phyloP scores from a whole-genome alignment of 345 rosid genomes.

The Gossypium longicalyx region DNA sequence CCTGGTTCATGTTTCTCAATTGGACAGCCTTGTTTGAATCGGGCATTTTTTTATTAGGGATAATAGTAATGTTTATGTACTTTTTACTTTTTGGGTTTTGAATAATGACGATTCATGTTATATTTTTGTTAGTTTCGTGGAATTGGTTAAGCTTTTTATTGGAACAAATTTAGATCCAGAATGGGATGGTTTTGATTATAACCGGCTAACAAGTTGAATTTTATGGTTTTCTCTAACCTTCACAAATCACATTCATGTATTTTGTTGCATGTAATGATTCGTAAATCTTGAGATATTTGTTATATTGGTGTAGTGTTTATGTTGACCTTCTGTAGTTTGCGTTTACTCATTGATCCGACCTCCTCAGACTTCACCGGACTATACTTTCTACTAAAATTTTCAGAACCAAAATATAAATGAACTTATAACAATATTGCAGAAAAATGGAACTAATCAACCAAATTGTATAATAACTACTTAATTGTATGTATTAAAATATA shows the following conservation, averaged over 20 bases:
- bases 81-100: not conserved
- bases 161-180: not conserved
- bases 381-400: no score
- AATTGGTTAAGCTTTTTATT: not conserved
- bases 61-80: not conserved
- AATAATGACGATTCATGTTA: not conserved
- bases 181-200: not conserved
- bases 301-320: no score
- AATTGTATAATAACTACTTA: no score
- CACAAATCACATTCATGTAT: not conserved
- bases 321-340: no score
- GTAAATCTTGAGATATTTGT: no score
- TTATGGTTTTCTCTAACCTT: not conserved
- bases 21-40: not conserved
- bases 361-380: no score
- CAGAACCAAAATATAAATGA: no score
- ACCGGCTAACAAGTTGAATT: not conserved
- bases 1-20: constrained; percentile 6
- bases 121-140: not conserved
- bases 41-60: not conserved
- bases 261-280: no score
- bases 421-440: no score
- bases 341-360: no score
- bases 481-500: no score
- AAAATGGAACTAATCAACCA: no score